Base-by-base conservation (phyloP, 208 protist species). In the Novymonas esmeraldas region DNA sequence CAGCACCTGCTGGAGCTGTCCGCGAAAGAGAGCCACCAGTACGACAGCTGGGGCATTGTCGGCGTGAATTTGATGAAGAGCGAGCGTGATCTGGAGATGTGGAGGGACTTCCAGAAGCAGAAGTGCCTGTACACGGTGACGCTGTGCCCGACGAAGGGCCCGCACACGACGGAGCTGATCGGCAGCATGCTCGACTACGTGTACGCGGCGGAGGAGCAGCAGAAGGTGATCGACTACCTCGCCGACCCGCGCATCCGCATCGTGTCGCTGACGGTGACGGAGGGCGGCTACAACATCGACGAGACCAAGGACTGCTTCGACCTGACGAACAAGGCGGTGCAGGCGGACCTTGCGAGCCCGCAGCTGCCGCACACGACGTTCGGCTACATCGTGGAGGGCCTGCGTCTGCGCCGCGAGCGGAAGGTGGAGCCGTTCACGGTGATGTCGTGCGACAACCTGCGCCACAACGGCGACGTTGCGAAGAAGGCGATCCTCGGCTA, bases 211-310 rank as follows among this genome's bases (percentile, higher is more conserved):
- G 67, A 82, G 61, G 63, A 82, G 62, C 71, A 66, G 34, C 44
- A 71, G 29, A 45, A 64, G 33, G 46, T 75, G 31, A 49, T 82
- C 18, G 45, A 70, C 39, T 73, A 70, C 54, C 65, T 80, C 9
- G 63, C 39, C 5, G 69, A 80, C 36, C 69, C 72, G 33, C 39
- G 54, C 42, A 83, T 83, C 50, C 56, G 69, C 52, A 79, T 81
- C 36, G 34, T 87, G 20, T 78, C 73, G 6, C 64, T 87, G 41
- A 78, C 73, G 29, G 72, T 83, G 36, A 83, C 77, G 26, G 81
- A 78, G 69, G 81, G 73, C 38, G 81, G 81, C 34, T 78, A 81
- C 70, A 81, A 83, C 70, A 78, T 83, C 46, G 72, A 82, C 59
- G 77, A 80, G 48, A 62, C 28, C 14, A 79, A 57, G 49, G 51